These are phyloP conservation scores for Orbilia blumenaviensis DNA, from an alignment of 2,329 filamentous ascomycete species.

Conservation along the genomic window DNA sequence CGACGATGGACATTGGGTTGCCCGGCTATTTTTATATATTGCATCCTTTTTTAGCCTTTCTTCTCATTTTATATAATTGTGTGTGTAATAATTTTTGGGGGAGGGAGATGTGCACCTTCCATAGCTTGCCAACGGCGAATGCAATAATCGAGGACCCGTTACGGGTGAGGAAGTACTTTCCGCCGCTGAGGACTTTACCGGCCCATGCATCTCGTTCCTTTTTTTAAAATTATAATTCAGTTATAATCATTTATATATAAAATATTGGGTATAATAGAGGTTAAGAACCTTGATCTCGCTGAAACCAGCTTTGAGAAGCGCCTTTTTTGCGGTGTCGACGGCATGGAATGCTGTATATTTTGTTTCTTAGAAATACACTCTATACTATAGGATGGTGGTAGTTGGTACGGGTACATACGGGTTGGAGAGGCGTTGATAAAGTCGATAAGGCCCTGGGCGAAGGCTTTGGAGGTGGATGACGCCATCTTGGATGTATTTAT, in stretches of 20 bases:
- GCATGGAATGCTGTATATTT: constrained; percentile 91
- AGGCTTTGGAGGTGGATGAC: constrained; percentile 56
- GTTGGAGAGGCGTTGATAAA: constrained; percentile 82
- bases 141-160: constrained; percentile 92
- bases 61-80: neutral
- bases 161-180: constrained; percentile 95
- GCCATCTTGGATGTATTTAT: constrained; percentile 21
- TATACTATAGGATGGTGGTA: neutral
- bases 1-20: constrained; percentile 75
- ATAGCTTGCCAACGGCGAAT: constrained; percentile 88
- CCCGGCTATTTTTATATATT: constrained; percentile 54
- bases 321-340: constrained; percentile 78
- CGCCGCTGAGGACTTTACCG: constrained; percentile 78
- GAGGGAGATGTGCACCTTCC: constrained; percentile 68
- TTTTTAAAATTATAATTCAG: constrained; percentile 2
- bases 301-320: constrained; percentile 85
- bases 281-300: constrained; percentile 75
- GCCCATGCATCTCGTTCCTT: constrained; percentile 89
- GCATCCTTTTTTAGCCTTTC: neutral
- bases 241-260: neutral
- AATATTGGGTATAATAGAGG: neutral
- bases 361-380: neutral
- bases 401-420: constrained; percentile 68
- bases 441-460: constrained; percentile 57
- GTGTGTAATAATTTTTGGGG: neutral